Evolutionary conservation across 2,329 filamentous ascomycete species (phyloP).

Genomic region (Fusarium gaditjirri): DNA sequence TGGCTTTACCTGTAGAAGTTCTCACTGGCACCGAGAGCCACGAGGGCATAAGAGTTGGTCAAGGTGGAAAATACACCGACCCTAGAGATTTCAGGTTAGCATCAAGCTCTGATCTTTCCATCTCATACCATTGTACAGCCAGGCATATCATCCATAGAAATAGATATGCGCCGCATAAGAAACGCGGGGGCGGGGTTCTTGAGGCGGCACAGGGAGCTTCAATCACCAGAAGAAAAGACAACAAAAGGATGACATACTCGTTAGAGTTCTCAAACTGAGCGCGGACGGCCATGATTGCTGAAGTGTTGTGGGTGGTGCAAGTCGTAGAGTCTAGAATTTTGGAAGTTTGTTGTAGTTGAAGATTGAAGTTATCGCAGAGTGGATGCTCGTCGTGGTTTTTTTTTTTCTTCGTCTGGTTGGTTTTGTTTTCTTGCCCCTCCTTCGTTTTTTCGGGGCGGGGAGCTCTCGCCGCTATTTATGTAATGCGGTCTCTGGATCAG

Average conservation of each 20-base stretch:
- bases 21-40: constrained; percentile 93
- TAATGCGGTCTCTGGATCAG: constrained; percentile 21
- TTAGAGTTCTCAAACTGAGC: constrained; percentile 91
- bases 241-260: constrained; percentile 69
- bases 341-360: background rate
- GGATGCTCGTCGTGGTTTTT: constrained; percentile 32
- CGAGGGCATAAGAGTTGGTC: constrained; percentile 96
- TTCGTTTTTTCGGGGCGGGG: background rate
- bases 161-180: constrained; percentile 5
- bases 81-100: constrained; percentile 58
- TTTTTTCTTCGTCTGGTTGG: constrained; percentile 22
- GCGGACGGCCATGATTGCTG: constrained; percentile 70
- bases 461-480: constrained; percentile 42
- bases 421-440: background rate
- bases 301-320: constrained; percentile 23
- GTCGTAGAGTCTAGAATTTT: constrained; percentile 36
- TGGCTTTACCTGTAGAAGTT: constrained; percentile 88
- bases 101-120: background rate
- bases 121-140: background rate
- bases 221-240: background rate
- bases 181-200: constrained; percentile 44
- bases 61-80: constrained; percentile 97
- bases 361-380: constrained; percentile 28
- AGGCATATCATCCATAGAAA: background rate
- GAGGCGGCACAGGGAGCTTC: constrained; percentile 16